Base-by-base conservation (phyloP, 108 stramenopile genomes). In the Nitzschia palea region DNA sequence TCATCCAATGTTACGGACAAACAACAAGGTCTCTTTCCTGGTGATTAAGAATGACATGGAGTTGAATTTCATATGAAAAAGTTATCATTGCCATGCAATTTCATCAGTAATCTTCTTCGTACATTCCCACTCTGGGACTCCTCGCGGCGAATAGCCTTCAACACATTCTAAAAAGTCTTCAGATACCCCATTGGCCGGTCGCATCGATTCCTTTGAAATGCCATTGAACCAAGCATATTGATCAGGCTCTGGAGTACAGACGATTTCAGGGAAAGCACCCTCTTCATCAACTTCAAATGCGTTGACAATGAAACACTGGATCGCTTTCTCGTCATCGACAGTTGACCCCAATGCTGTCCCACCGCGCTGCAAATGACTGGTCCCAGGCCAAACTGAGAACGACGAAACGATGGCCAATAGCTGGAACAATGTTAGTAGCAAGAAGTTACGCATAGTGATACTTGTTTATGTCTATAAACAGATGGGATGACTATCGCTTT, bases 181-280 rank as follows among this genome's bases (percentile, higher is more conserved):
- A 6, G 44, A 23, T 4, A n/a, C 18, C 18, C 18, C 47, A 18
- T 48, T 20, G 10, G 29, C 44, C 17, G 60, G 78, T 45, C 80
- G 71, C 35, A 76, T 67, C 53, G 65, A 54, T 15, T 77, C 29
- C 72, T 80, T 77, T 40, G 82, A 81, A 8, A 82, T 56, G 15
- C 84, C 84, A 63, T 85, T 79, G 69, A 72, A 85, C 84, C 84
- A 85, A 29, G 84, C 84, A 60, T 82, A 81, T 76, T 80, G 65
- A 8, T 44, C 52, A 22, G 64, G 64, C 23, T 73, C 72, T 9
- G 78, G 72, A 0, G 82, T 83, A 40, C 82, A 83, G 17, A 80
- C 79, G 53, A 83, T 76, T 55, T 81, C 74, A 12, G 83, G 80
- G 12, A 64, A 65, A 52, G 78, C 83, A 2, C 77, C 77, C 10